Base-by-base conservation (phyloP, 164 flowering plant species). In the Piper betle region DNA sequence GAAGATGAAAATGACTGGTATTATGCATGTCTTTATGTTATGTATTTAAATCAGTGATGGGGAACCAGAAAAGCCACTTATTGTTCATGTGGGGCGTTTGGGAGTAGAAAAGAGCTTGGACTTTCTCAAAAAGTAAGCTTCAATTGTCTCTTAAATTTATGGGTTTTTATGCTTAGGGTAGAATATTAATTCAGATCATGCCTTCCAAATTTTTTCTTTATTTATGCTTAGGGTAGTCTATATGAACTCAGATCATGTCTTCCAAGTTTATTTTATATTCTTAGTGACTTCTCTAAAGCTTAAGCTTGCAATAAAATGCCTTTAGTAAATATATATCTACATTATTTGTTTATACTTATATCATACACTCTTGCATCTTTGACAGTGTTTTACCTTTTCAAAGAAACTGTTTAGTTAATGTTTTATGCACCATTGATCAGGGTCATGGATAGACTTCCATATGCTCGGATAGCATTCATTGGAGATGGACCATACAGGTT, bases 41-140 rank as follows among this genome's bases (percentile, higher is more conserved):
- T 25, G 33, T 25, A 0, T 25, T 25, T 25, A 25, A 25, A 25
- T 25, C 82, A 94, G 97, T 70, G 74, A 77, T 60, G 93, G 95
- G 43, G 97, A 94, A 75, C 96, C 97, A 42, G 95, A 94, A 37
- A 88, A 73, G 63, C 99, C 97, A 39, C 69, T 94, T 64, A 72
- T 94, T 65, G 78, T 91, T 59, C 99, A 94, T 72, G 97, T 91
- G 66, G 99, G 99, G 50, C 77, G 99, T 39, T 73, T 94, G 63
- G 99, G 99, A 61, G 91, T 85, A 60, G 99, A 94, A 75, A 94
- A 94, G 82, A 94, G 96, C 69, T 81, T 94, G 84, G 97, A 94
- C 75, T 84, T 90, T 65, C 84, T 83, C 65, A 90, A 88, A 71
- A 70, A 85, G 99, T 93, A 82, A 53, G 72, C 55, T 62, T 12